Percentiles rank a stretch among this genome's conserved stretches.
These are phyloP conservation scores for Avena eriantha DNA, from an alignment of 176 grass and related monocot species.

Conservation along the genomic window DNA sequence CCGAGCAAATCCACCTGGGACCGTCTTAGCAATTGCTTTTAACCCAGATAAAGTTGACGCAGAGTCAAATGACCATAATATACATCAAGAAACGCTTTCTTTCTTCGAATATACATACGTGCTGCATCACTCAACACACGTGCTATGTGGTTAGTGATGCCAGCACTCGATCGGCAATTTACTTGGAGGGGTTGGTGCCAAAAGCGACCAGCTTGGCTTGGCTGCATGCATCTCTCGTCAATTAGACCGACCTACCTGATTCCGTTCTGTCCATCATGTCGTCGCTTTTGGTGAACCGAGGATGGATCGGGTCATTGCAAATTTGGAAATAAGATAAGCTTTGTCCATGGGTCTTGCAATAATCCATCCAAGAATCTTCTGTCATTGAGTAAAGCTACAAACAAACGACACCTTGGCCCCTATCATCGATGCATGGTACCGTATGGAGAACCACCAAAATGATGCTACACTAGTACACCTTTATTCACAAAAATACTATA, in stretches of 20 bases:
- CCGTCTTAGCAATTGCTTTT: too few species aligned
- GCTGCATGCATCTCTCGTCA: slow-evolving; percentile 3
- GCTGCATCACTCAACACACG: neutral
- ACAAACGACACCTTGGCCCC: neutral
- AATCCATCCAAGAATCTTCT: neutral
- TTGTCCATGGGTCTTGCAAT: neutral
- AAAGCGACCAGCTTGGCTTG: slow-evolving; percentile 8
- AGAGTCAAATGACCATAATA: slow-evolving; percentile 10
- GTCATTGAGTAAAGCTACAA: neutral
- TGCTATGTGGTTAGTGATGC: neutral
- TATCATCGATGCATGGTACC: neutral
- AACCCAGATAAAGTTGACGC: neutral
- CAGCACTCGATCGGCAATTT: neutral
- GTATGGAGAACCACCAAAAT: neutral
- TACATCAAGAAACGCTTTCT: slow-evolving; percentile 25
- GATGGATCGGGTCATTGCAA: neutral
- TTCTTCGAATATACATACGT: neutral
- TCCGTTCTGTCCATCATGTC: neutral
- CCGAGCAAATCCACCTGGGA: too few species aligned
- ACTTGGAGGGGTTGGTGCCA: slow-evolving; percentile 32
- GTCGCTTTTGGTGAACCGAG: slow-evolving; percentile 1
- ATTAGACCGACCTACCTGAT: slow-evolving; percentile 26
- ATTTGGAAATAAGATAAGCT: neutral
- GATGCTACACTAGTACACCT: neutral
- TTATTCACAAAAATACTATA: neutral